Base-by-base conservation (phyloP, 73 alveolate species). In the Paramecium biaurelia region DNA sequence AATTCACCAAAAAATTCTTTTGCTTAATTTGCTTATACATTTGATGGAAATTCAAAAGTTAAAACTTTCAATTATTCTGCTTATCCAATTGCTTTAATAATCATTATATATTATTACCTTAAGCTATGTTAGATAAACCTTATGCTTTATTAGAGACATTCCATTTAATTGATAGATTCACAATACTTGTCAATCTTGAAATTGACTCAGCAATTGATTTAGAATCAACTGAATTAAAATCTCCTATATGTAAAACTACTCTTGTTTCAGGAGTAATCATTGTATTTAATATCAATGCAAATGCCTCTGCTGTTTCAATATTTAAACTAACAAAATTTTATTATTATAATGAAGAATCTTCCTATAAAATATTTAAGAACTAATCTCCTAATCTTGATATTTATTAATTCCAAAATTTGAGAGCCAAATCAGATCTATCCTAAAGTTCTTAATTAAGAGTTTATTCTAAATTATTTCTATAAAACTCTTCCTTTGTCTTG, bases 141-240 rank as follows among this genome's bases (percentile, higher is more conserved):
- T 34, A 30, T 2, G 59, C 32, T 10, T 72, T 72, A 15, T 23
- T 37, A 8, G 58, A 9, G 4, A 38, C 58, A 35, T 72, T 72
- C 86, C 86, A 72, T 15, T 72, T 72, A 5, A 72, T 37, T 72
- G 38, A 72, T 35, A 72, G 34, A 72, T 72, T 72, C 15, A 35
- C 58, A 0, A 72, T 72, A 14, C 34, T 42, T 2, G 59, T 72
- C 15, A 72, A 72, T 35, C 58, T 72, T 72, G 37, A 12, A 15
- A 72, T 35, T 72, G 86, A 72, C 38, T 72, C 56, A 28, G 86
- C 86, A 32, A 72, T 72, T 35, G 86, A 72, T 72, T 72, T 35
- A n/a, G 23, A 72, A 72, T 72, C 86, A 20, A 32, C 53, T 12
- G 1, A n/a, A 15, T 0, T 72, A 10, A 35, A 72, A 34, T 72